Evolutionary conservation across 345 rosid genomes (phyloP).

Genomic region (Raphanus raphanistrum): DNA sequence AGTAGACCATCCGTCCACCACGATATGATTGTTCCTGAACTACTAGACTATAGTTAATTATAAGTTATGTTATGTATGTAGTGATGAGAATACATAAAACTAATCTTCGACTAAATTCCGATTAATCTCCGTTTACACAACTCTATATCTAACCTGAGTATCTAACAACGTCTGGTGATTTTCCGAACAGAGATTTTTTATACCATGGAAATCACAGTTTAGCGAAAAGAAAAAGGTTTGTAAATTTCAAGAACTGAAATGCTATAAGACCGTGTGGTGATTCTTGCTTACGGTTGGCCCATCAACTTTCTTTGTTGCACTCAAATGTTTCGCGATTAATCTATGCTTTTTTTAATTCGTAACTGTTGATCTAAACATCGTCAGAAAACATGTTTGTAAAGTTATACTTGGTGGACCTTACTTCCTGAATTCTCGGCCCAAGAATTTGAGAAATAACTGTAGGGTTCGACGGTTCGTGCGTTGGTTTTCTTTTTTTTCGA

Average conservation of each 20-base stretch:
- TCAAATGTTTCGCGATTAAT: neutral
- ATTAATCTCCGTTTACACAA: no score
- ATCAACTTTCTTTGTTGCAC: neutral
- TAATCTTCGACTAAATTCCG: no score
- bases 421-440: neutral
- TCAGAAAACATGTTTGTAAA: neutral
- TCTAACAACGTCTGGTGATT: no score
- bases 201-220: slow-evolving; percentile 72
- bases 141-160: no score
- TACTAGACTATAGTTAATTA: no score
- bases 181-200: slow-evolving; percentile 46
- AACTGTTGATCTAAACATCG: neutral
- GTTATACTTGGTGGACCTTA: neutral
- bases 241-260: neutral
- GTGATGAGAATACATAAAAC: no score
- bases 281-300: slow-evolving; percentile 61
- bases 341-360: neutral
- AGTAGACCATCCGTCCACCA: no score
- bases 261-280: neutral
- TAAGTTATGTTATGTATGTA: no score
- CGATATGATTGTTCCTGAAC: no score
- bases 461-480: neutral
- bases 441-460: neutral
- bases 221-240: neutral
- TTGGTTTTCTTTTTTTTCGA: no score